phyloP scores from a whole-genome alignment of 805 yeast genomes.

The Komagataella pseudopastoris region DNA sequence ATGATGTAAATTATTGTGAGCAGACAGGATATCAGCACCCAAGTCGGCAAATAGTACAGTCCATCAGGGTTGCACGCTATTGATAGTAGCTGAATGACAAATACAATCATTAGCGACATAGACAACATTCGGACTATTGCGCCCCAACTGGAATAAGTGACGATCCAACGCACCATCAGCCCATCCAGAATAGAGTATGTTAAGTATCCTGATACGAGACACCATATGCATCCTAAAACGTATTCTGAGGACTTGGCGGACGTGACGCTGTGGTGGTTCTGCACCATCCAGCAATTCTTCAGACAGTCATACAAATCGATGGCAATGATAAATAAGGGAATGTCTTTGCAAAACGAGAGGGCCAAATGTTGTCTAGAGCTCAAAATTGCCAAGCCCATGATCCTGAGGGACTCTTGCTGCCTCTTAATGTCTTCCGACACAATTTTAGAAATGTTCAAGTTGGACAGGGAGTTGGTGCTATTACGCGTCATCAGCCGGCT shows the following conservation, averaged over 20 bases:
- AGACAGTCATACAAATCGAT: slow-evolving; percentile 14
- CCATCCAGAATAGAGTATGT: slow-evolving; percentile 81
- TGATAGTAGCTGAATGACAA: slow-evolving; percentile 55
- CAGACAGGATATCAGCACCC: slow-evolving; percentile 84
- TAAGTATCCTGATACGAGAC: slow-evolving; percentile 74
- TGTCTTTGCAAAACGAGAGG: slow-evolving; percentile 65
- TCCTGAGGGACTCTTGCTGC: slow-evolving; percentile 27
- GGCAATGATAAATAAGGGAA: slow-evolving; percentile 34
- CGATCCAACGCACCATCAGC: slow-evolving; percentile 86
- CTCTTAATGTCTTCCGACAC: not conserved
- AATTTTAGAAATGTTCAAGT: not conserved
- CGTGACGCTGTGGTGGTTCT: slow-evolving; percentile 20
- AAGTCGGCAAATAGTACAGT: slow-evolving; percentile 69
- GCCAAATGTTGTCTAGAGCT: slow-evolving; percentile 67
- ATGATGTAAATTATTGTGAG: slow-evolving; percentile 68
- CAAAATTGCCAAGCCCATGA: slow-evolving; percentile 54
- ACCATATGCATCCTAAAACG: slow-evolving; percentile 82
- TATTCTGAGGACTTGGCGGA: slow-evolving; percentile 66
- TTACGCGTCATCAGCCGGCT: not conserved
- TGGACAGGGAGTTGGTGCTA: not conserved
- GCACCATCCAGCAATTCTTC: slow-evolving; percentile 11
- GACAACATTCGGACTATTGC: slow-evolving; percentile 80
- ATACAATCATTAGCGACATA: slow-evolving; percentile 60
- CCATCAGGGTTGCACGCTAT: slow-evolving; percentile 60
- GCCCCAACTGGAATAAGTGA: slow-evolving; percentile 76